Evolutionary conservation across 2,329 filamentous ascomycete species (phyloP), one percentile per base, ranked within the genome.

Genomic region (Ceratocystis ficicola): DNA sequence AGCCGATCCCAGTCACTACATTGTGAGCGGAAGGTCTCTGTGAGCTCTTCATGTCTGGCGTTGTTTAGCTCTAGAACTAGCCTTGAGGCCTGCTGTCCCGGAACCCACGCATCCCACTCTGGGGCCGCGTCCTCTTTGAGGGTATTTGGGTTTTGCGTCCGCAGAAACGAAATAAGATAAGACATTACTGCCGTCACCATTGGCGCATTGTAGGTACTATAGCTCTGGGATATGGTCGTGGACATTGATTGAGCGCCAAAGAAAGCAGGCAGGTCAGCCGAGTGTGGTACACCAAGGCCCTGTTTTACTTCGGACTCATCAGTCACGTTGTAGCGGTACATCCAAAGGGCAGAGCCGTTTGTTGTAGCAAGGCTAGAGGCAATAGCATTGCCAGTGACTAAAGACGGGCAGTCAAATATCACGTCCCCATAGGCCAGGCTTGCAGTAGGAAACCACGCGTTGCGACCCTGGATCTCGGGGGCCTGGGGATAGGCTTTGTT

Each of bases 101-200:
- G n/a, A 1, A 71, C 73, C 76, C 78, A 81, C 0, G 69, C 61
- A 57, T 71, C 72, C 80, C 80, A 82, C 2, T 63, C 69, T 2
- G 78, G 78, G 2, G 77, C 72, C 1, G 70, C 73, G 0, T 66
- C 32, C 22, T 71, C 69, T 63, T 73, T 71, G 55, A 75, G 68
- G 7, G 69, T 50, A 65, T 80, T 81, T 0, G 80, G 80, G 67
- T 81, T 73, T 44, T 80, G 71, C 10, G 71, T 70, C 28, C 74
- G 72, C 22, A 80, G 77, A 69, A 83, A 83, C 20, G 78, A 79
- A 57, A 80, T 73, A 71, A 75, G 81, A 70, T 82, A 82, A 61
- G 73, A 73, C 77, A 80, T 80, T 20, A 80, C 73, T 12, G 81
- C 68, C 5, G 76, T 75, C 1, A 82, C 76, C 1, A 81, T 73